Percentiles rank a stretch among this genome's conserved stretches.
These are phyloP conservation scores for Lophium mytilinum DNA, from an alignment of 495 filamentous ascomycete genomes.

Conservation along the genomic window DNA sequence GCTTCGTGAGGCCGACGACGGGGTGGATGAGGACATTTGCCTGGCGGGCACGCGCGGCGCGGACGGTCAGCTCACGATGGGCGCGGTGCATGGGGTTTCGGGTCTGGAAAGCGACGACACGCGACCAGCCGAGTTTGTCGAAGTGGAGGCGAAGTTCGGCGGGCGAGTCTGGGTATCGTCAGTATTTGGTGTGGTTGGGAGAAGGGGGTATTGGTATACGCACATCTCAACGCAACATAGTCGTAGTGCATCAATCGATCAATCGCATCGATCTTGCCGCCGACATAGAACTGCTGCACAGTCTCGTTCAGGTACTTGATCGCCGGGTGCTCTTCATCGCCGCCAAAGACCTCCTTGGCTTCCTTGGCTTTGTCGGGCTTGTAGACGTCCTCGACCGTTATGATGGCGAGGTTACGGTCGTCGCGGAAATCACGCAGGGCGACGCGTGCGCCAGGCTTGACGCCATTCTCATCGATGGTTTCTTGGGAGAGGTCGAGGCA, in stretches of 20 bases:
- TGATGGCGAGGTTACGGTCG: slow-evolving; percentile 88
- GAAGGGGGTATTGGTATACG: slow-evolving; percentile 19
- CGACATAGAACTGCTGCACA: slow-evolving; percentile 81
- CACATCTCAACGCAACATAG: slow-evolving; percentile 93
- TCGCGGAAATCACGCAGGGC: slow-evolving; percentile 94
- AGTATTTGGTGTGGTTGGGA: neutral
- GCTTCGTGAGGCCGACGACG: slow-evolving; percentile 96
- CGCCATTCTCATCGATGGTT: slow-evolving; percentile 58
- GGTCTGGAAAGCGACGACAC: slow-evolving; percentile 97
- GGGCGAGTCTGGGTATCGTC: slow-evolving; percentile 61
- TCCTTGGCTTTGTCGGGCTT: slow-evolving; percentile 89
- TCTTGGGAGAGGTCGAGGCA: slow-evolving; percentile 75
- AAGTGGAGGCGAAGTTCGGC: slow-evolving; percentile 93
- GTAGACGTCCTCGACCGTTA: slow-evolving; percentile 95
- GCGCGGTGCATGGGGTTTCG: slow-evolving; percentile 98
- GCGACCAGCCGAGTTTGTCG: slow-evolving; percentile 96
- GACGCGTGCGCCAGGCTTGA: slow-evolving; percentile 72
- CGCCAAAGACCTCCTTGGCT: slow-evolving; percentile 89
- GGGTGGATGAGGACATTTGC: slow-evolving; percentile 99
- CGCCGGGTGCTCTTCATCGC: slow-evolving; percentile 87
- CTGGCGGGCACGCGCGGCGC: slow-evolving; percentile 87
- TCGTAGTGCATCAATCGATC: slow-evolving; percentile 96
- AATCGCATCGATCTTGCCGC: slow-evolving; percentile 90
- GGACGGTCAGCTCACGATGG: slow-evolving; percentile 93
- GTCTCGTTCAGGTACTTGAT: slow-evolving; percentile 78